phyloP scores from a whole-genome alignment of 73 alveolate genomes.

The Tetrahymena malaccensis region DNA sequence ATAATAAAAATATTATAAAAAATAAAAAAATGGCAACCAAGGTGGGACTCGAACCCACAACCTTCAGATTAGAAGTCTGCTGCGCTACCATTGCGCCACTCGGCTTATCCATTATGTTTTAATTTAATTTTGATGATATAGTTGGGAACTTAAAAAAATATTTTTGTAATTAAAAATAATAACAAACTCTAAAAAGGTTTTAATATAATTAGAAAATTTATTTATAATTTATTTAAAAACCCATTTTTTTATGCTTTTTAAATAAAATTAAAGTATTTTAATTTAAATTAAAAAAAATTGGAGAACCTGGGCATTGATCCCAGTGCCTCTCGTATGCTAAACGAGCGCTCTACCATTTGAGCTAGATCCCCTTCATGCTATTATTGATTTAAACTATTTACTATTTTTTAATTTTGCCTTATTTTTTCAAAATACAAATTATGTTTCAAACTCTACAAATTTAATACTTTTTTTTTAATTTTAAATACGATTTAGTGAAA shows the following conservation, averaged over 20 bases:
- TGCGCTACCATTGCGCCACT: neutral
- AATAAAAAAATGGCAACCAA: neutral
- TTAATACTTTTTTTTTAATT: too few relatives aligned
- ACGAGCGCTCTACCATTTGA: neutral
- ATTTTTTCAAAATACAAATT: too few relatives aligned
- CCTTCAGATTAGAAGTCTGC: neutral
- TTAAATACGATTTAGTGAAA: too few relatives aligned
- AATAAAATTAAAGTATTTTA: too few relatives aligned
- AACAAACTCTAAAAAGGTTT: too few relatives aligned
- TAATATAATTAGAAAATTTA: too few relatives aligned
- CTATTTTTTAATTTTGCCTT: too few relatives aligned
- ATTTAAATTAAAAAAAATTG: neutral
- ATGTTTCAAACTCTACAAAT: too few relatives aligned
- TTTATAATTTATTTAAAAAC: too few relatives aligned
- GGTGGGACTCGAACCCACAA: neutral
- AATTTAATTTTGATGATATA: neutral
- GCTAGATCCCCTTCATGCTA: neutral
- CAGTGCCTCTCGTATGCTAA: neutral
- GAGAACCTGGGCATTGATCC: neutral
- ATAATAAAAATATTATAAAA: too few relatives aligned
- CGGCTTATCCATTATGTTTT: neutral
- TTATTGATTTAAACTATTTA: neutral
- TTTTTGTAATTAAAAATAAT: too few relatives aligned
- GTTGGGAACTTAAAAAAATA: neutral
- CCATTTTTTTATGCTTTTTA: too few relatives aligned